A percentile compares a stretch with the other conserved stretches of the same genome.
phyloP scores from a whole-genome alignment of 108 stramenopile species.

The Cyclotella choctawhatcheeana region DNA sequence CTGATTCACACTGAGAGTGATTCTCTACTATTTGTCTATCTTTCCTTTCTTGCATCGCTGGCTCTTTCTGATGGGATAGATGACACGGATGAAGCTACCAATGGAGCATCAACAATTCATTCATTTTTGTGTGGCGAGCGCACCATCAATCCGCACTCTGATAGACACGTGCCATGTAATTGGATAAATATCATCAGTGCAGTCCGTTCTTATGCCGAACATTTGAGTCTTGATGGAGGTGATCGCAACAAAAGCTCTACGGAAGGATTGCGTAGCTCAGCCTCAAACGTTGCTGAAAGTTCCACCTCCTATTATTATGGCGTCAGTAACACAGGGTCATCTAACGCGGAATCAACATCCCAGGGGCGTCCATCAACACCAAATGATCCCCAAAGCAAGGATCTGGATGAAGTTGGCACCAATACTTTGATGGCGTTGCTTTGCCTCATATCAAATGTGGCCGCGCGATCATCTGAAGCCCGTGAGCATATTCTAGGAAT shows the following conservation, averaged over 20 bases:
- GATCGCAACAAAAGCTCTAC: slow-evolving; percentile 32
- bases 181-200: slow-evolving; percentile 55
- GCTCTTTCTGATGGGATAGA: slow-evolving; percentile 48
- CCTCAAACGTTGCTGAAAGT: slow-evolving; percentile 24
- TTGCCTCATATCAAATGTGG: slow-evolving; percentile 68
- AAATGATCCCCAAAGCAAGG: slow-evolving; percentile 49
- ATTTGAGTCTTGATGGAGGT: slow-evolving; percentile 56
- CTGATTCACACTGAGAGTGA: slow-evolving; percentile 54
- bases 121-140: slow-evolving; percentile 45
- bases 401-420: slow-evolving; percentile 62
- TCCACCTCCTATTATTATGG: slow-evolving; percentile 82
- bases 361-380: slow-evolving; percentile 27
- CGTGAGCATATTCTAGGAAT: slow-evolving; percentile 59
- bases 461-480: slow-evolving; percentile 51
- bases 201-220: slow-evolving; percentile 70
- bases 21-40: slow-evolving; percentile 58
- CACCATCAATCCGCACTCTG: slow-evolving; percentile 39
- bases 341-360: slow-evolving; percentile 25
- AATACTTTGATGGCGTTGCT: slow-evolving; percentile 53
- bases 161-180: slow-evolving; percentile 37
- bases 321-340: slow-evolving; percentile 41
- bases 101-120: slow-evolving; percentile 64
- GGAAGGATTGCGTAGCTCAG: slow-evolving; percentile 30
- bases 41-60: slow-evolving; percentile 76
- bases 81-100: slow-evolving; percentile 15